Percentiles rank a stretch among this genome's conserved stretches.
These are phyloP conservation scores for Boletus reticulatus DNA, from an alignment of 768 basidiomycete genomes.

Conservation along the genomic window DNA sequence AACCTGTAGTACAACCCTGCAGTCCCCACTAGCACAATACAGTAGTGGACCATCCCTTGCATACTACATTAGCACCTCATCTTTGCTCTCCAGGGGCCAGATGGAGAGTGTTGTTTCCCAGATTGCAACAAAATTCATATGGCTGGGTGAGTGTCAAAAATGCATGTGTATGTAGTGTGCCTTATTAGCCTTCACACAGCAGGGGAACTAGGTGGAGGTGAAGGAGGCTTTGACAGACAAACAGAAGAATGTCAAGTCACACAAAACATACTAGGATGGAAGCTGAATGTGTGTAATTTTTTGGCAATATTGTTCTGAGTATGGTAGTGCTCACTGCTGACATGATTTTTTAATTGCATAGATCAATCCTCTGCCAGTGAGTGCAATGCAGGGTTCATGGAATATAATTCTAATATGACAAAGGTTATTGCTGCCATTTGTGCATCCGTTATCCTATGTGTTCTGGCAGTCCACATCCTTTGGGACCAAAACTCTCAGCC, in stretches of 20 bases:
- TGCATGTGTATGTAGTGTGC: not conserved
- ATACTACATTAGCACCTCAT: not conserved
- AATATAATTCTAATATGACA: not conserved
- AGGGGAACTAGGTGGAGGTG: not conserved
- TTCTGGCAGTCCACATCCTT: not conserved
- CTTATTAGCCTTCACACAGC: not conserved
- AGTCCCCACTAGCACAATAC: too few species aligned
- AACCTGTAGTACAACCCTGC: not conserved
- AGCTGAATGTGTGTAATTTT: not conserved
- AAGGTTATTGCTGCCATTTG: not conserved
- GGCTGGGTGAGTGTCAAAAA: not conserved
- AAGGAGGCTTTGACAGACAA: not conserved
- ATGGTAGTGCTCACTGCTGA: too few species aligned
- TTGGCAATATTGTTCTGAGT: too few species aligned
- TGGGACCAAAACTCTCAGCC: not conserved
- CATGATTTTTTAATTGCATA: not conserved
- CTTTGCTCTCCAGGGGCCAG: not conserved
- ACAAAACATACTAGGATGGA: not conserved
- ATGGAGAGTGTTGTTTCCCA: not conserved
- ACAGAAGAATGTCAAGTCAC: not conserved
- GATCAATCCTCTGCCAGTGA: not conserved
- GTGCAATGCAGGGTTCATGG: not conserved
- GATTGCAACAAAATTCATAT: not conserved
- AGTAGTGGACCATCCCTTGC: not conserved
- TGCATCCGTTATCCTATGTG: not conserved